These are phyloP conservation scores for Lecanicillium sp. DNA, from an alignment of 2,329 filamentous ascomycete species.

Conservation along the genomic window DNA sequence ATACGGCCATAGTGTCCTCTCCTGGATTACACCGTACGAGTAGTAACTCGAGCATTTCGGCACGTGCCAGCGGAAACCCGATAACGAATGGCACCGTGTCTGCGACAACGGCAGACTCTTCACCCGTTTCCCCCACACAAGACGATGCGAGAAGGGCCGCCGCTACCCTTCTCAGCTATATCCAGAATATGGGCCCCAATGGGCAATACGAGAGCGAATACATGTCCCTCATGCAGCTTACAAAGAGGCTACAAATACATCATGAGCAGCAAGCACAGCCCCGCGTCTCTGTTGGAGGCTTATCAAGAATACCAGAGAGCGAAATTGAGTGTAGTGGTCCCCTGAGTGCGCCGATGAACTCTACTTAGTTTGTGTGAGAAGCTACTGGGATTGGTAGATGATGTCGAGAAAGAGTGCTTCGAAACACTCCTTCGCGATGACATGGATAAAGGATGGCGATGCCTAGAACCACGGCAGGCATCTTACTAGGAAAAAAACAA, in stretches of 20 bases:
- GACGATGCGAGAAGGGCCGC: slow-evolving; percentile 80
- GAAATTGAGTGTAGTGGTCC: slow-evolving; percentile 31
- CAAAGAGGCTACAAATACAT: slow-evolving; percentile 74
- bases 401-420: too few relatives aligned
- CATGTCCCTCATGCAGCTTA: slow-evolving; percentile 68
- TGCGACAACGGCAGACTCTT: background rate
- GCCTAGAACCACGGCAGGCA: too few relatives aligned
- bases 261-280: slow-evolving; percentile 28
- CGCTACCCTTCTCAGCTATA: slow-evolving; percentile 73
- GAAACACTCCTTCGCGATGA: too few relatives aligned
- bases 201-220: slow-evolving; percentile 72
- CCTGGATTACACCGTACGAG: slow-evolving; percentile 24
- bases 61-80: slow-evolving; percentile 5
- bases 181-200: slow-evolving; percentile 58
- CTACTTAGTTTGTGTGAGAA: too few relatives aligned
- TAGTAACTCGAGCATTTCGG: slow-evolving; percentile 26
- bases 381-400: too few relatives aligned
- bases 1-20: slow-evolving; percentile 33
- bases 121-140: slow-evolving; percentile 62
- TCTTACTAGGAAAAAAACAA: slow-evolving; percentile 6
- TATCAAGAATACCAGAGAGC: slow-evolving; percentile 50
- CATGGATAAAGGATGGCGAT: too few relatives aligned
- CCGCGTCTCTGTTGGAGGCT: slow-evolving; percentile 32
- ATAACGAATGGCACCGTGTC: background rate
- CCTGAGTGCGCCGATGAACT: too few relatives aligned